Conservation (phyloP, 345 rosid genomes). For the Noccaea caerulescens region DNA sequence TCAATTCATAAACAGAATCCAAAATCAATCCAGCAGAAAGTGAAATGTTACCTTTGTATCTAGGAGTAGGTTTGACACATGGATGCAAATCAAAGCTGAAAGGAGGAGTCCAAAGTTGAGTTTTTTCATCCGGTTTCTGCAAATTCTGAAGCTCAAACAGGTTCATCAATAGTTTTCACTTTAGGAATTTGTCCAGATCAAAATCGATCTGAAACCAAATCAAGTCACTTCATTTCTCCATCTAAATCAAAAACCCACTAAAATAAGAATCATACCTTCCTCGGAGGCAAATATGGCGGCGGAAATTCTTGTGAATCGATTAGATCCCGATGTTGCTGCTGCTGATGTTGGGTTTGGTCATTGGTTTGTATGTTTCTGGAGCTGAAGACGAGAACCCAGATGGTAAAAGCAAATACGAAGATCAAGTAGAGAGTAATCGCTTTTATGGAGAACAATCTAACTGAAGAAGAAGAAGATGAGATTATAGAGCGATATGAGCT, state of each 20-base stretch:
- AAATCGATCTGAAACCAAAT: conserved; percentile 21
- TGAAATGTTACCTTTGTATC: conserved; percentile 60
- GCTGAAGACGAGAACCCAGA: conserved; percentile 47
- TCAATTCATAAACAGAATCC: conserved; percentile 5
- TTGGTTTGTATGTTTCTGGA: conserved; percentile 47
- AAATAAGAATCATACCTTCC: conserved; percentile 39
- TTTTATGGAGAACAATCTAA: conserved; percentile 41
- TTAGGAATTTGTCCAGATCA: conserved; percentile 2
- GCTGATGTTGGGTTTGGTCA: conserved; percentile 35
- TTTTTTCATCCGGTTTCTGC: conserved; percentile 48
- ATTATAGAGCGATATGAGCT: conserved; percentile 35
- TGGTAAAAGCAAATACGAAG: conserved; percentile 40
- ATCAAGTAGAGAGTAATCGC: conserved; percentile 41
- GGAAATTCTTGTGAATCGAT: conserved; percentile 19
- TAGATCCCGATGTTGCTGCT: conserved; percentile 26
- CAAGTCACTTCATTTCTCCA: conserved; percentile 21
- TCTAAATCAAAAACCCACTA: conserved; percentile 24
- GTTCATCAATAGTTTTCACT: conserved; percentile 6
- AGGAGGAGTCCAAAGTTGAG: conserved; percentile 68
- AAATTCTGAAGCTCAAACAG: conserved; percentile 31
- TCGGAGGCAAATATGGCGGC: conserved; percentile 28
- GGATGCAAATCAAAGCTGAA: conserved; percentile 67
- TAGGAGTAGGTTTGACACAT: conserved; percentile 66
- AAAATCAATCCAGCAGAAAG: conserved; percentile 1
- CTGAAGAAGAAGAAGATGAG: conserved; percentile 32